Evolutionary conservation across 192 early-diverging fungal species (phyloP), one percentile per base, ranked within the genome.

Genomic region (Diversispora epigaea): DNA sequence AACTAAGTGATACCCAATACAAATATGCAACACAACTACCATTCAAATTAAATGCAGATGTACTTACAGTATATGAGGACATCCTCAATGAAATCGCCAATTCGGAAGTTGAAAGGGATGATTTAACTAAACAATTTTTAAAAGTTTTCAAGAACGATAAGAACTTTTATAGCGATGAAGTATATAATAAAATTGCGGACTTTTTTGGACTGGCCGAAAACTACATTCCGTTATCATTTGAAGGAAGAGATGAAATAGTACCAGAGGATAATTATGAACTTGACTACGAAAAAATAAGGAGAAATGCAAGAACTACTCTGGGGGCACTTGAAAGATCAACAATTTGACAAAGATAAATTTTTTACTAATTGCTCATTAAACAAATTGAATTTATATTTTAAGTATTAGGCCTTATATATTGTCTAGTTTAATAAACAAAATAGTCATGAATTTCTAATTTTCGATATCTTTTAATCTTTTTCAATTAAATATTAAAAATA

Each of bases 41-140:
- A 4, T 62, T 32, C 60, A 62, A 21, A 8, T 62, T 62, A 62
- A 3, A 4, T 9, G 60, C 2, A 21, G 11, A 6, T 39, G 60
- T 62, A 62, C 60, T 62, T 62, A 12, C 39, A 62, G 60, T 62
- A 62, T 62, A 62, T 32, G 25, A 32, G 25, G 2, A 32, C 2
- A 32, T 32, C 25, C n/a, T 62, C 60, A 9, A 22, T 3, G 11
- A 62, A 62, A 10, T 62, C 0, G 60, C 60, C 60, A 22, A 62
- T 21, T 62, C 21, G 3, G 60, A 62, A 62, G 12, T 11, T 4
- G 60, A 41, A 65, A 40, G 63, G 15, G 63, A 65, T n/a, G 66
- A 68, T 68, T 68, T 68, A 49, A 2, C 49, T 68, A 17, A 19
- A 49, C 66, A 0, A 68, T 68, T 39, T 68, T 68, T 68, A 49